These are phyloP conservation scores for Phytophthora pseudosyringae DNA, from an alignment of 352 stramenopile species.

Conservation along the genomic window DNA sequence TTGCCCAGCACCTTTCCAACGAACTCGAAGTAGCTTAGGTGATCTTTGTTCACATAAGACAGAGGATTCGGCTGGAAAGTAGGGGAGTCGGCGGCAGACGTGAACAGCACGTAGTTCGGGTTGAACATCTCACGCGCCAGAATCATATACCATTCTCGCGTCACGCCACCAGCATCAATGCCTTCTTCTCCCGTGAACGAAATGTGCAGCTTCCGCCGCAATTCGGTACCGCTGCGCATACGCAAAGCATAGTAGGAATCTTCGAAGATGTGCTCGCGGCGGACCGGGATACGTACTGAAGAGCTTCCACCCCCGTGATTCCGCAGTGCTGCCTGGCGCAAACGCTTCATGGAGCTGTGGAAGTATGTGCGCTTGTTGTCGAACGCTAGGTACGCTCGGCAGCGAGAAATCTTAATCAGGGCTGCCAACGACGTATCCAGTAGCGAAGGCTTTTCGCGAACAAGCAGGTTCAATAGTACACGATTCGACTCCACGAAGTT, in stretches of 20 bases:
- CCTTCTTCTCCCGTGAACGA: constrained; percentile 98
- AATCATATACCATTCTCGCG: constrained; percentile 99
- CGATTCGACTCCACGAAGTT: constrained; percentile 97
- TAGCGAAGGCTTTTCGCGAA: constrained; percentile 96
- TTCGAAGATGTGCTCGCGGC: constrained; percentile 98
- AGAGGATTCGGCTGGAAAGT: constrained; percentile 99
- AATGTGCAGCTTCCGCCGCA: constrained; percentile 97
- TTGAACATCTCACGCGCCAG: constrained; percentile 99
- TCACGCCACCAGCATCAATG: constrained; percentile 98
- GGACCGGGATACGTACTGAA: constrained; percentile 90
- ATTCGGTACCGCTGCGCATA: constrained; percentile 96
- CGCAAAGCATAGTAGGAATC: constrained; percentile 98
- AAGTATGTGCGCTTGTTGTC: constrained; percentile 99
- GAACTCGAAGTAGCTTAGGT: constrained; percentile 99
- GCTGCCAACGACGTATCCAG: constrained; percentile 96
- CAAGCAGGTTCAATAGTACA: constrained; percentile 97
- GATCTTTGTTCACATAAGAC: constrained; percentile 98
- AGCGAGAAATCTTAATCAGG: constrained; percentile 96
- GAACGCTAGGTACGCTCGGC: constrained; percentile 97
- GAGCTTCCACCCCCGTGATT: constrained; percentile 92
- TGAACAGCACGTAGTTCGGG: constrained; percentile 99
- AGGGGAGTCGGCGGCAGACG: constrained; percentile 97
- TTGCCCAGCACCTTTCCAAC: constrained; percentile 99
- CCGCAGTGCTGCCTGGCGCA: constrained; percentile 84
- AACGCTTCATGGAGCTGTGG: constrained; percentile 93